Base-by-base conservation (phyloP, 257 asterid genomes). In the Orobanche coerulescens region DNA sequence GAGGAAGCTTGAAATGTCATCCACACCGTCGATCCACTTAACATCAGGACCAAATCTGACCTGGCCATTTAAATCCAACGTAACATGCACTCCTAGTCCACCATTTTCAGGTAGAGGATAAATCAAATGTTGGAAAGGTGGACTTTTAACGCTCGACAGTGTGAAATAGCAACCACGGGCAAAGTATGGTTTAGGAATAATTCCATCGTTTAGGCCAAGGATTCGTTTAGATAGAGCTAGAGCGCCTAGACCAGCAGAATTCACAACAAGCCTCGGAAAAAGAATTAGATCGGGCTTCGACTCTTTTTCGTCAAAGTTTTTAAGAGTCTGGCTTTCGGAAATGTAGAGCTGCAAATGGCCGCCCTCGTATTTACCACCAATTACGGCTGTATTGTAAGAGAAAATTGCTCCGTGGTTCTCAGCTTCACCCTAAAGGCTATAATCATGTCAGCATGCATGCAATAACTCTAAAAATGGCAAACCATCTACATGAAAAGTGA, bases 61-160 rank as follows among this genome's bases (percentile, higher is more conserved):
- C 60, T 79, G 95, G n/a, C 94, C 94, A 11, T 82, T 82, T 63
- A 91, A 79, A 71, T 91, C 93, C 73, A 91, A 61, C 20, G 96
- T 88, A 55, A 91, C 95, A 70, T 92, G 98, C 44, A 92, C 95
- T 34, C 98, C 98, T 12, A 92, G 85, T 26, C 98, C 96, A 24
- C 98, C 96, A 64, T 83, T 94, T 74, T 92, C 96, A 8, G 95
- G 98, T 50, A 92, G 71, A 52, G 98, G 96, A 76, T 88, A 88
- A 64, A 92, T 84, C 82, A 88, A 73, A 61, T 81, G 95, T 14
- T 50, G 75, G 67, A 92, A 92, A 30, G 86, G 94, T 11, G 84
- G 69, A 10, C 65, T 18, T 70, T 58, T 76, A 50, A 69, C 61
- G 44, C 72, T 86, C 37, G 94, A 73, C 23, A 88, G 39, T 0